Base-by-base conservation (phyloP, 1,284 basidiomycete genomes). In the Peniophora sp. region DNA sequence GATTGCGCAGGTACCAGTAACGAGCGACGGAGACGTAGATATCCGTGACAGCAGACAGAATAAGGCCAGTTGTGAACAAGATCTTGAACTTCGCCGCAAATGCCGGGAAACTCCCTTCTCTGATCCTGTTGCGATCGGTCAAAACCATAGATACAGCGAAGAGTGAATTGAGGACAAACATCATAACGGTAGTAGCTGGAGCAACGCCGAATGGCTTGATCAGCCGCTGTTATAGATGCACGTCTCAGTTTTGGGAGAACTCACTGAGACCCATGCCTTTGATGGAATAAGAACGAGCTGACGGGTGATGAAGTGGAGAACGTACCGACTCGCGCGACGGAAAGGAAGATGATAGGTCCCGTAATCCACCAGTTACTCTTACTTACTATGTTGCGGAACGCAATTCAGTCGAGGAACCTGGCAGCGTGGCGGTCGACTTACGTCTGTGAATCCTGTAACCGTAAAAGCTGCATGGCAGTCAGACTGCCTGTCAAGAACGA, bases 341-440 rank as follows among this genome's bases (percentile, higher is more conserved):
- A 32, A 32, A 32, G 27, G 12, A 32, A 32, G 27, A 62, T 58
- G 3, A 63, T 52, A 3, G 59, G 57, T 2, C 52, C 53, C 2
- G 55, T 55, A 3, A 61, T 50, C 45, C 50, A 59, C 48, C 59
- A 60, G 41, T 63, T 63, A 17, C 57, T 55, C 47, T 59, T 60
- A 55, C 60, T 63, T 49, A 63, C 60, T 62, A 25, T 9, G 9
- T 14, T 14, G 24, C 27, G 27, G 27, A 32, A 23, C 12, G 36
- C 20, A 11, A 44, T 19, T 46, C 14, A 51, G 48, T 41, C 20
- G 23, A 47, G 27, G 32, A 38, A 25, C 50, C 45, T 39, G 20
- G 16, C 17, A 12, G 2, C 10, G 9, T 9, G 27, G 27, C 5
- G 27, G 12, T 12, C 19, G 50, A 58, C 60, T 50, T 22, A 62